Base-by-base conservation (phyloP, 768 basidiomycete genomes). In the Strobilomyces dryophilus region DNA sequence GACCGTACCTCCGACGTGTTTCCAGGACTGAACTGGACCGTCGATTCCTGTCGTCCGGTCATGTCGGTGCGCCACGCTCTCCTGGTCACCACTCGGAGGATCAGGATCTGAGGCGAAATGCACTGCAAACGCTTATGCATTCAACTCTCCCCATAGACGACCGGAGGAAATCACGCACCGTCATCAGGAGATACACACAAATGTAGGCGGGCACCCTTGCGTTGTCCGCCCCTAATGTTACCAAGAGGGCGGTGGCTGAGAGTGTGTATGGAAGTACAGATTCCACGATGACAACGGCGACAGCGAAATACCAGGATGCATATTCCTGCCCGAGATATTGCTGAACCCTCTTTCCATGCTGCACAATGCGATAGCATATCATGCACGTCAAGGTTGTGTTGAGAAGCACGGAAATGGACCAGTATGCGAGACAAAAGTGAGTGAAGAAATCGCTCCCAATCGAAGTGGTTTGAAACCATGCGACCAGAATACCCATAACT, bases 241-340 rank as follows among this genome's bases (percentile, higher is more conserved):
- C 47, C 42, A 66, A 42, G 31, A 68, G 66, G 4, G 58, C 58
- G 4, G 66, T 52, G 5, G 64, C 61, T 5, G 52, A 56, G 29
- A 64, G 9, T 11, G 64, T 66, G 45, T 50, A 63, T 8, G 66
- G 66, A 43, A 63, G 34, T 8, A 62, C 46, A 2, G 61, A 63
- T 39, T 66, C 66, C 43, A 66, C 26, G 12, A 67, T 27, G 8
- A 59, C 26, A 1, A 52, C 26, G 18, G 44, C 45, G 31, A 49
- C 17, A 8, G 44, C 14, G 32, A 61, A 59, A 53, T 66, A 67
- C 2, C 32, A n/a, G 0, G 48, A 55, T 0, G 66, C 59, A 8
- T 59, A 31, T 35, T 66, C 59, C 0, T 2, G 12, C 10, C 66
- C 64, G 24, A 68, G 48, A 5, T 47, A 3, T 15, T 53, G 32